Evolutionary conservation across 106 monocot species (phyloP), one percentile per base, ranked within the genome.

Genomic region (Allium cepa): DNA sequence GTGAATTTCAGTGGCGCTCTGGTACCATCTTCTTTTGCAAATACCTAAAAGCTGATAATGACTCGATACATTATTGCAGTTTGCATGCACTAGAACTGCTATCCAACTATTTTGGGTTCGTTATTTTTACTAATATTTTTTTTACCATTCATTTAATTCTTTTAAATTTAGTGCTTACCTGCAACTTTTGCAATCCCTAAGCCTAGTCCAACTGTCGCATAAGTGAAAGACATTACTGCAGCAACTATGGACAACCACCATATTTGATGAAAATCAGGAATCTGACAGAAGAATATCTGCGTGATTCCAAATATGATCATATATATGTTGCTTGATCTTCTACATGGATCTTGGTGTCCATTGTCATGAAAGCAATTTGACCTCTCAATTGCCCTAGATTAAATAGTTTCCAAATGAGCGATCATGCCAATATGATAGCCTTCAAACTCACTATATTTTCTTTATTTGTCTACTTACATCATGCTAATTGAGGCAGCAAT

Each of bases 221-320:
- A 90, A 5, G 90, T 77, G 72, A 90, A 90, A 69, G 90, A 90
- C 90, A 90, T 90, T 64, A 85, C 60, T 1, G 90, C 90, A 4
- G 90, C 90, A 7, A 90, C 68, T 45, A 83, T 83, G 63, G 90
- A 90, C 17, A 90, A 85, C 90, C 90, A 90, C 74, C 72, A 85
- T 2, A 90, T 79, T 47, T 85, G 82, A 75, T 85, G 79, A 53
- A 90, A 90, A 55, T 90, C 82, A 4, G 90, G 90, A 15, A 85
- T 85, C 62, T 90, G 90, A 16, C 85, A 90, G 73, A 83, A 78
- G 3, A 90, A 3, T 1, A 90, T 58, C 80, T 90, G 72, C 11
- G 58, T 63, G n/a, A 83, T 56, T 8, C 90, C 90, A 58, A 90
- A 90, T 10, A 83, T 69, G 77, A 90, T 75, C 90, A 90, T 90